Evolutionary conservation across 371 early-diverging fungal genomes (phyloP).

Genomic region (Umbelopsis sp.): DNA sequence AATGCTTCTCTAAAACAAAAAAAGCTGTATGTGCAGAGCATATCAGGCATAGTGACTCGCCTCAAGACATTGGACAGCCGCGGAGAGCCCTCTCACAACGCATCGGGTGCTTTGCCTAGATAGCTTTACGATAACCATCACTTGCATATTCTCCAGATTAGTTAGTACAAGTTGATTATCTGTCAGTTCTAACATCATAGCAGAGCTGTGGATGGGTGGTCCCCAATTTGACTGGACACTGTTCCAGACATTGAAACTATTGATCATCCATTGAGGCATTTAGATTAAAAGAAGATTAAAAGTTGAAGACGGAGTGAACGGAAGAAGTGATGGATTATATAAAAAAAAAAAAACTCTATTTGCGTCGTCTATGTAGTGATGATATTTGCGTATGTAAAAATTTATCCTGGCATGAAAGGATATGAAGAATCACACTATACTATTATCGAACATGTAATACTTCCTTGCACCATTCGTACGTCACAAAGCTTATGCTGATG

Average conservation of each 20-base stretch:
- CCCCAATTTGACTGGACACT: neutral
- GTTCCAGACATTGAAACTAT: neutral
- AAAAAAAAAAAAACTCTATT: slow-evolving; percentile 12
- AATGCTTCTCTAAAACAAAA: neutral
- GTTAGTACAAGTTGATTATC: neutral
- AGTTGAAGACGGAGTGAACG: neutral
- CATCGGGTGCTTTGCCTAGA: neutral
- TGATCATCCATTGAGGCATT: slow-evolving; percentile 7
- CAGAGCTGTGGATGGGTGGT: neutral
- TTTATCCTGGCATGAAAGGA: neutral
- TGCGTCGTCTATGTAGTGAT: slow-evolving; percentile 21
- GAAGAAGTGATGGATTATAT: neutral
- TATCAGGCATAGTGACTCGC: neutral
- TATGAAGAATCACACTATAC: too few species aligned
- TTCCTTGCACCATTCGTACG: slow-evolving; percentile 78
- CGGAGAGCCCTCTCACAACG: neutral
- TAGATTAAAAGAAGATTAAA: neutral
- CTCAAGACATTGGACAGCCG: neutral
- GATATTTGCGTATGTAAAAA: neutral
- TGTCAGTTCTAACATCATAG: neutral
- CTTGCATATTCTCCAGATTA: neutral
- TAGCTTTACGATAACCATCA: neutral
- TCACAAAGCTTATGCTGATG: slow-evolving; percentile 84
- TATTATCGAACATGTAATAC: slow-evolving; percentile 42
- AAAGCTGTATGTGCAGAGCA: too few species aligned